These are phyloP conservation scores for Pythium myriotylum DNA, from an alignment of 352 stramenopile genomes.

Conservation along the genomic window DNA sequence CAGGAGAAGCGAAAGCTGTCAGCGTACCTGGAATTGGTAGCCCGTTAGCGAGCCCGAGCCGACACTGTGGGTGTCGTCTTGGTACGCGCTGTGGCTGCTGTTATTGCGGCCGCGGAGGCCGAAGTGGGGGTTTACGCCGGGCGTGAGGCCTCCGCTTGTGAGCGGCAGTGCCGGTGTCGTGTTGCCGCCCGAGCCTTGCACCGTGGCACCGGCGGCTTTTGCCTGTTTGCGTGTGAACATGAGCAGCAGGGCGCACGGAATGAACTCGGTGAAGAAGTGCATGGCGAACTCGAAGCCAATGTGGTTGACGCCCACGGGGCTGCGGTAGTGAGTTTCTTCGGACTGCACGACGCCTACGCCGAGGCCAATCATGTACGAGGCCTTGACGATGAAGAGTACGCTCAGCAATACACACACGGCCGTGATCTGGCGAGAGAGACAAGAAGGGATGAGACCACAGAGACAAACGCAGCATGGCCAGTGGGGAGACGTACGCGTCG, in stretches of 20 bases:
- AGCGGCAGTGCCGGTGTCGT: conserved; percentile 27
- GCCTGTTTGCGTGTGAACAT: conserved; percentile 64
- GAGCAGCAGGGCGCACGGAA: conserved; percentile 65
- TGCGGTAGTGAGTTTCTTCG: conserved; percentile 63
- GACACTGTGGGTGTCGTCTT: conserved; percentile 42
- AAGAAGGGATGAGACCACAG: neutral
- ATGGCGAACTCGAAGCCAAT: conserved; percentile 75
- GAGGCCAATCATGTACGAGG: conserved; percentile 74
- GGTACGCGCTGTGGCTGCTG: conserved; percentile 41
- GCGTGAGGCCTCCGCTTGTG: conserved; percentile 32
- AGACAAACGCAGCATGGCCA: neutral
- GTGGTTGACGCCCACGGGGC: conserved; percentile 62
- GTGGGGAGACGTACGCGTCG: conserved; percentile 43
- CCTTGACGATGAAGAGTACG: conserved; percentile 67
- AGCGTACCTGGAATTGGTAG: conserved; percentile 72
- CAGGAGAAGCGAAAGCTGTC: too few relatives aligned
- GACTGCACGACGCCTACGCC: conserved; percentile 62
- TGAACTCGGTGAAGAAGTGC: conserved; percentile 75
- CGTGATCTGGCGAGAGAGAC: conserved; percentile 50
- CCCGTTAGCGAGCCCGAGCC: conserved; percentile 55
- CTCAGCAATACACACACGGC: conserved; percentile 73
- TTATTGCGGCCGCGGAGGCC: conserved; percentile 39
- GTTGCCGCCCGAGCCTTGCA: conserved; percentile 31
- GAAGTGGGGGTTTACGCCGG: conserved; percentile 24
- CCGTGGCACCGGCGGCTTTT: conserved; percentile 24